A percentile compares a stretch with the other conserved stretches of the same genome.
Conservation (phyloP, 2,329 filamentous ascomycete species). For the Pseudopyricularia javanii region DNA sequence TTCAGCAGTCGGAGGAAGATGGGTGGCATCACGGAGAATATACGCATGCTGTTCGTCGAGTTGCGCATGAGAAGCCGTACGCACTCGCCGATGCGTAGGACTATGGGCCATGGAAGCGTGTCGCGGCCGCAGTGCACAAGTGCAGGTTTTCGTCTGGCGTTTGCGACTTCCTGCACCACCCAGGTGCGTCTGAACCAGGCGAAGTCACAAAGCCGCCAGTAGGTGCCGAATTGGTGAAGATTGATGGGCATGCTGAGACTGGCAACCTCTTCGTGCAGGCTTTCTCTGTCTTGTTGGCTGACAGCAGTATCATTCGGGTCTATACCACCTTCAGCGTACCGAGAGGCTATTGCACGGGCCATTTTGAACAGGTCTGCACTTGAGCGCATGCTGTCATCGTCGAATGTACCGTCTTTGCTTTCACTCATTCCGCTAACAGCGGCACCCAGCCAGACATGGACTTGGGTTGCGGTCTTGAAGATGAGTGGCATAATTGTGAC, state of each 20-base stretch:
- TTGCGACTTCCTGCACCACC: conserved; percentile 6
- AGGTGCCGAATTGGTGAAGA: not conserved
- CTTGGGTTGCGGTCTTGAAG: conserved; percentile 3
- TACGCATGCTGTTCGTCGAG: not conserved
- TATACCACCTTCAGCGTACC: not conserved
- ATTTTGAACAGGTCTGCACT: not conserved
- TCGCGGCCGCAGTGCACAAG: not conserved
- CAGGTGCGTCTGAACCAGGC: conserved; percentile 7
- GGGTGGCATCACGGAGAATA: not conserved
- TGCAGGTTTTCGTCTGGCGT: not conserved
- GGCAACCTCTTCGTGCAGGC: no score
- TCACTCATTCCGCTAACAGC: no score
- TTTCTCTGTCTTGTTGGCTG: no score
- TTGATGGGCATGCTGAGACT: not conserved
- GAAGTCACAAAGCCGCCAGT: not conserved
- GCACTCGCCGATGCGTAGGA: not conserved
- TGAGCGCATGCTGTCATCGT: not conserved
- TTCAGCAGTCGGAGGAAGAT: not conserved
- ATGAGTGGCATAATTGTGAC: conserved; percentile 6
- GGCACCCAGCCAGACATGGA: conserved; percentile 7
- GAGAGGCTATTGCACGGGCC: not conserved
- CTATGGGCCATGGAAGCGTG: not conserved
- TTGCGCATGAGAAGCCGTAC: not conserved
- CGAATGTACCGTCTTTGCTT: no score
- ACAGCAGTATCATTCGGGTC: no score